Conservation (phyloP, 1,284 basidiomycete genomes). For the Pseudozyma sp. region DNA sequence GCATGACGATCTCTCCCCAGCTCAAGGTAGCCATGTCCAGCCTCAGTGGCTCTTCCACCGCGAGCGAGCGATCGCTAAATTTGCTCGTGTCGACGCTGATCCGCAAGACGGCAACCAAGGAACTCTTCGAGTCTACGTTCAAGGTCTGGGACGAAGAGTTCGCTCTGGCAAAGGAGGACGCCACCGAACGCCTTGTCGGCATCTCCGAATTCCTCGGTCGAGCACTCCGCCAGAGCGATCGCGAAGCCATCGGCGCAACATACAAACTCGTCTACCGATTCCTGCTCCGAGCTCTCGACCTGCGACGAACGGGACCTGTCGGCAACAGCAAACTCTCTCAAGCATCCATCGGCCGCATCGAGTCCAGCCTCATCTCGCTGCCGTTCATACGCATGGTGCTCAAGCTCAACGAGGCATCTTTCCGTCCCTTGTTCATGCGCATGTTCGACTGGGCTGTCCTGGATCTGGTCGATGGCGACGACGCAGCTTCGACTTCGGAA, state of each 20-base stretch:
- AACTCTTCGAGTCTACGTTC: conserved; percentile 49
- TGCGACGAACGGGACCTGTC: conserved; percentile 70
- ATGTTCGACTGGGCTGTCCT: conserved; percentile 95
- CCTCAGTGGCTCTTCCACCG: conserved; percentile 37
- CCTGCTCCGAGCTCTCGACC: conserved; percentile 83
- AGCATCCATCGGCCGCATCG: conserved; percentile 70
- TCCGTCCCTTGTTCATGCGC: conserved; percentile 90
- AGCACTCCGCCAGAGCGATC: conserved; percentile 54
- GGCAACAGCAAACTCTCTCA: conserved; percentile 33
- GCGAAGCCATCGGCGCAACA: conserved; percentile 74
- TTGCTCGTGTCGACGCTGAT: conserved; percentile 37
- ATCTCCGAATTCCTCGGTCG: conserved; percentile 60
- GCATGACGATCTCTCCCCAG: conserved; percentile 42
- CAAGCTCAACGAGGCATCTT: conserved; percentile 91
- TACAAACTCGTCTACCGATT: conserved; percentile 82
- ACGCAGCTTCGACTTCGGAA: conserved; percentile 21
- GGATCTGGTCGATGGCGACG: conserved; percentile 71
- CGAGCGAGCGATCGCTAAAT: conserved; percentile 44
- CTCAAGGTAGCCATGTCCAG: conserved; percentile 42
- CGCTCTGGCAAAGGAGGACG: conserved; percentile 3
- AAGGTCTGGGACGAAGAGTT: conserved; percentile 52
- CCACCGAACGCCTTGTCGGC: conserved; percentile 28
- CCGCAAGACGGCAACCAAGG: conserved; percentile 38
- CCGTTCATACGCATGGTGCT: conserved; percentile 89
- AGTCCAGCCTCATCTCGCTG: conserved; percentile 71